Conservation (phyloP, 2,329 filamentous ascomycete genomes). For the Claviceps sp. region DNA sequence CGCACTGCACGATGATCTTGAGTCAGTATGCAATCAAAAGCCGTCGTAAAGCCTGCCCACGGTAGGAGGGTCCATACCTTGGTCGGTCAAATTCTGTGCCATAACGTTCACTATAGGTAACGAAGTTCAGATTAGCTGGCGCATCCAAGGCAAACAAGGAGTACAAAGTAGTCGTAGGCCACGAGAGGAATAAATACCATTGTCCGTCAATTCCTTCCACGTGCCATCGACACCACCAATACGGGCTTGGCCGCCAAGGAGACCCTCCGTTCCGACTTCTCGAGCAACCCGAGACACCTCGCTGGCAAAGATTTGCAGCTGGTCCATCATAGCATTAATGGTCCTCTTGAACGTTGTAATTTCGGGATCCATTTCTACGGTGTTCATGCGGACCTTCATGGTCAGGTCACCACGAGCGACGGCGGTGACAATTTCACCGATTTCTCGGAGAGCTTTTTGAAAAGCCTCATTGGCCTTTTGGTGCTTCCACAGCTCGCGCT, state of each 20-base stretch:
- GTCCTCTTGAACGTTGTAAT: slow-evolving; percentile 96
- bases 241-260: slow-evolving; percentile 84
- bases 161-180: neutral
- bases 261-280: slow-evolving; percentile 91
- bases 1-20: slow-evolving; percentile 37
- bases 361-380: slow-evolving; percentile 93
- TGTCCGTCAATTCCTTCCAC: slow-evolving; percentile 92
- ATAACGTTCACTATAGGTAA: slow-evolving; percentile 55
- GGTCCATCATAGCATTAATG: slow-evolving; percentile 99
- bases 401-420: slow-evolving; percentile 91
- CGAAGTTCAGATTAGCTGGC: slow-evolving; percentile 11
- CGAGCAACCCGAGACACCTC: slow-evolving; percentile 90
- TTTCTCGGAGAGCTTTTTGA: slow-evolving; percentile 91
- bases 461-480: slow-evolving; percentile 98
- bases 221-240: slow-evolving; percentile 91
- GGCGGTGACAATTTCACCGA: slow-evolving; percentile 92
- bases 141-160: neutral
- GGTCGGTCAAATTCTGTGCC: slow-evolving; percentile 70
- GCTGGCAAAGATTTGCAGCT: slow-evolving; percentile 89
- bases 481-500: slow-evolving; percentile 90
- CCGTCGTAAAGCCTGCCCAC: no score
- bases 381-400: slow-evolving; percentile 93
- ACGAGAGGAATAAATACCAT: slow-evolving; percentile 34
- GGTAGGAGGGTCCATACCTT: slow-evolving; percentile 33
- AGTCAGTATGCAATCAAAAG: neutral